Evolutionary conservation across 352 stramenopile species (phyloP).

Genomic region (Phytophthora rubi): DNA sequence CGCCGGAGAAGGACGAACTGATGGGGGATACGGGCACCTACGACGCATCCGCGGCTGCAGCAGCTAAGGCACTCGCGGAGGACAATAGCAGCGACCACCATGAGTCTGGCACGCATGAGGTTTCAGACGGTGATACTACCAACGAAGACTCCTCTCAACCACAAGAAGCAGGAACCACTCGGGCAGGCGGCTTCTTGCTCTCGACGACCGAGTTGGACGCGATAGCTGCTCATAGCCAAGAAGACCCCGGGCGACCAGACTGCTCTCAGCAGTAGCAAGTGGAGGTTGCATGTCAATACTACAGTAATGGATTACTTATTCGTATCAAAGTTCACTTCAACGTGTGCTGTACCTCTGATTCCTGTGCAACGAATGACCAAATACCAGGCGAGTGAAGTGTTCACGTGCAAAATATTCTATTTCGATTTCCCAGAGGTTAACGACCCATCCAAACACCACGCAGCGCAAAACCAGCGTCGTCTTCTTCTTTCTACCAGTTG

Average conservation of each 20-base stretch:
- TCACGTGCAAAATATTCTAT: slow-evolving; percentile 48
- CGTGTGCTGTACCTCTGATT: no score
- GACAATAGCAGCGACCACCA: slow-evolving; percentile 12
- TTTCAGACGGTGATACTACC: neutral
- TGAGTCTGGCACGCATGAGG: slow-evolving; percentile 6
- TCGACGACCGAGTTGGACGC: slow-evolving; percentile 35
- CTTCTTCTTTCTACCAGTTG: slow-evolving; percentile 49
- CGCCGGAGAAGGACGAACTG: slow-evolving; percentile 19
- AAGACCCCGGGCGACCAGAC: slow-evolving; percentile 38
- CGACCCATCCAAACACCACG: neutral
- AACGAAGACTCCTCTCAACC: neutral
- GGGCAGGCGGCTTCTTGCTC: slow-evolving; percentile 47
- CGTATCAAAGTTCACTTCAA: neutral
- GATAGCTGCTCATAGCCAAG: slow-evolving; percentile 27
- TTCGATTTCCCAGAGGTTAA: slow-evolving; percentile 33
- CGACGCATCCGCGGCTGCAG: slow-evolving; percentile 37
- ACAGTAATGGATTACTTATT: neutral
- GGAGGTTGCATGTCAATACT: slow-evolving; percentile 20
- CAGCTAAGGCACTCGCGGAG: slow-evolving; percentile 28
- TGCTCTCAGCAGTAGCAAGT: slow-evolving; percentile 58
- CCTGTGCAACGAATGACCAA: no score
- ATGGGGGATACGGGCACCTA: slow-evolving; percentile 29
- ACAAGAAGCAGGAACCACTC: slow-evolving; percentile 1
- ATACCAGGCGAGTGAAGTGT: neutral
- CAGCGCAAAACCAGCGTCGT: neutral